Evolutionary conservation across 352 stramenopile species (phyloP).

Genomic region (Peronospora belbahrii): DNA sequence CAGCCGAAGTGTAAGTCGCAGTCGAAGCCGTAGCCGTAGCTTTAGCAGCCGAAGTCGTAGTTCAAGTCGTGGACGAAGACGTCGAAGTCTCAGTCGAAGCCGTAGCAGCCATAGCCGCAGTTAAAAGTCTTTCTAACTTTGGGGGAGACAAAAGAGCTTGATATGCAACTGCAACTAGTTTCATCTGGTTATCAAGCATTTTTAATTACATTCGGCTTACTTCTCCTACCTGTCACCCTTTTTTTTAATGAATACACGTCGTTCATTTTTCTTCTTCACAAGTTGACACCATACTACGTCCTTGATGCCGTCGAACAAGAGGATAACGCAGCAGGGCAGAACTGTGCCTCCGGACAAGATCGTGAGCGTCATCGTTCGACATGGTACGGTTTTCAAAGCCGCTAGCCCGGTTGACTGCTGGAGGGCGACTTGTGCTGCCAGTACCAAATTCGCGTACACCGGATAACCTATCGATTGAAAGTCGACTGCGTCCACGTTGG

Average conservation of each 20-base stretch:
- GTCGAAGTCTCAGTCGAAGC: slow-evolving; percentile 21
- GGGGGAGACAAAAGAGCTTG: not conserved
- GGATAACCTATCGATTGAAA: slow-evolving; percentile 2
- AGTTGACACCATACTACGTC: slow-evolving; percentile 16
- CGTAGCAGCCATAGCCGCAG: slow-evolving; percentile 25
- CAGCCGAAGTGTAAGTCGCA: slow-evolving; percentile 23
- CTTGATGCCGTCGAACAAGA: slow-evolving; percentile 39
- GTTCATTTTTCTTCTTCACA: slow-evolving; percentile 9
- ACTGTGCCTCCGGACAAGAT: slow-evolving; percentile 14
- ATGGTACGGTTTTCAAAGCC: slow-evolving; percentile 26
- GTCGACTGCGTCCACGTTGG: not conserved
- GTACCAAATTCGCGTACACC: slow-evolving; percentile 9
- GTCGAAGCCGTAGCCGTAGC: slow-evolving; percentile 17
- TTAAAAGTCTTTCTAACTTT: not conserved
- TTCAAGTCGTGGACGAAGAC: slow-evolving; percentile 23
- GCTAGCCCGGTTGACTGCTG: slow-evolving; percentile 8
- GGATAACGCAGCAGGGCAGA: slow-evolving; percentile 16
- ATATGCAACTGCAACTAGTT: not conserved
- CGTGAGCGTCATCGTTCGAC: slow-evolving; percentile 25
- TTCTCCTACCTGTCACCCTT: slow-evolving; percentile 12
- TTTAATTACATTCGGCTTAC: no score
- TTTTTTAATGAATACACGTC: slow-evolving; percentile 25
- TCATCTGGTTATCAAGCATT: slow-evolving; percentile 9
- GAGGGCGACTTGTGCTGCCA: slow-evolving; percentile 19
- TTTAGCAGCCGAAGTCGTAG: slow-evolving; percentile 28